phyloP scores from a whole-genome alignment of 345 rosid species.

The Murraya koenigii region DNA sequence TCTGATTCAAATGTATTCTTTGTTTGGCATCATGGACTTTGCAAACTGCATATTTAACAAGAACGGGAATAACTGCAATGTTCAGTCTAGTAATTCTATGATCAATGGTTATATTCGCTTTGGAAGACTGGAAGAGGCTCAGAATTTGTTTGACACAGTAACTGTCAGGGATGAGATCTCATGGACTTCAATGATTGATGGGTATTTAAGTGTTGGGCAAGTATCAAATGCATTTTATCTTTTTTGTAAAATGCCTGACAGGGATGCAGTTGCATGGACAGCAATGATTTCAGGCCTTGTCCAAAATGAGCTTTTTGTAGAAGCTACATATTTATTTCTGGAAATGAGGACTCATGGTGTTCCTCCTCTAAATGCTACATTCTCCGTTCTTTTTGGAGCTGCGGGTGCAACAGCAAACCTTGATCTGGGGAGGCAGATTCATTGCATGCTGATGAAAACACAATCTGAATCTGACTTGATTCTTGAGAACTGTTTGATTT shows the following conservation, averaged over 20 bases:
- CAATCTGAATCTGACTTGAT: conserved; percentile 29
- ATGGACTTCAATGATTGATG: conserved; percentile 58
- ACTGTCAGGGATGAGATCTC: conserved; percentile 42
- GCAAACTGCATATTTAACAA: conserved; percentile 42
- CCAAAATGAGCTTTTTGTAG: conserved; percentile 45
- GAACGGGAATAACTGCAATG: conserved; percentile 18
- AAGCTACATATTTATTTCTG: conserved; percentile 36
- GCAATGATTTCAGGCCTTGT: conserved; percentile 52
- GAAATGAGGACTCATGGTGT: conserved; percentile 38
- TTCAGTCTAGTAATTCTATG: conserved; percentile 44
- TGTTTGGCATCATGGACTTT: conserved; percentile 47
- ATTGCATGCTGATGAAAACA: conserved; percentile 47
- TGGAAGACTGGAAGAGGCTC: conserved; percentile 48
- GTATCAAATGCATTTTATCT: conserved; percentile 33
- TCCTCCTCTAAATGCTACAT: conserved; percentile 37
- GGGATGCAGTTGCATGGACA: conserved; percentile 59
- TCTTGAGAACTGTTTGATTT: conserved; percentile 46
- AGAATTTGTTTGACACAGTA: conserved; percentile 35
- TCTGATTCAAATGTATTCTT: conserved; percentile 71
- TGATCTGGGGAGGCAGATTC: conserved; percentile 61
- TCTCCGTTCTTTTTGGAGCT: conserved; percentile 51
- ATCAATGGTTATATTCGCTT: conserved; percentile 43
- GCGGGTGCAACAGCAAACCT: conserved; percentile 71
- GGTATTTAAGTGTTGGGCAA: conserved; percentile 37
- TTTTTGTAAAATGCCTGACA: conserved; percentile 41